Base-by-base conservation (phyloP, 2,329 filamentous ascomycete genomes). In the Blumeriella jaapii region DNA sequence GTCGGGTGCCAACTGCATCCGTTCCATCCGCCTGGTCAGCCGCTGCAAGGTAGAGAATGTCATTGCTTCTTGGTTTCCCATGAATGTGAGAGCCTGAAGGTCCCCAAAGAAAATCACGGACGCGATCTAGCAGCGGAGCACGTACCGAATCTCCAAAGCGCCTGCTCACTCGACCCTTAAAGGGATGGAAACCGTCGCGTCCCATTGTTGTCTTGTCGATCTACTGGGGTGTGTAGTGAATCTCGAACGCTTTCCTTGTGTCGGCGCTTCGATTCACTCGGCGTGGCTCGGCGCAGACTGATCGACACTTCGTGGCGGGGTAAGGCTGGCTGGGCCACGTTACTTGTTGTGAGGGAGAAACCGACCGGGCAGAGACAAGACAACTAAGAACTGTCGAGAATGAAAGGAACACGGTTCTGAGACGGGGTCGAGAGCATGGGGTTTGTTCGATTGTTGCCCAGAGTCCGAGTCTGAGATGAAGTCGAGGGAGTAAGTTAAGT, bases 1-100 rank as follows among this genome's bases (percentile, higher is more conserved):
- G 46, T 82, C 76, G 10, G 77, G 75, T 34, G 62, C 61, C 44
- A 74, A 51, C 64, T 68, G 41, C 45, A 38, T 36, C 24, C 36
- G 34, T 31, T 39, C 33, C 28, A 42, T 15, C 18, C 36, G 30
- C 38, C 35, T 47, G 13, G 41, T 52, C 34, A 52, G 45, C 40
- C 40, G 38, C 22, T 38, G 34, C 14, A 30, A 37, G 20, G 36
- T 15, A 20, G 22, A 30, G 33, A 38, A 35, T 16, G 29, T 19
- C 43, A 45, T 48, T 30, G 26, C 20, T 26, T 30, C 15, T 5
- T 12, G 9, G 4, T 6, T 5, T 16, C 18, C 24, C n/a, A 15
- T 15, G 9, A 13, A 13, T 11, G 33, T 3, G 8, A 29, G 18
- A 35, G 12, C 6, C 14, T 10, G 26, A 11, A 24, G 16, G 22